Evolutionary conservation across 345 rosid species (phyloP).

Genomic region (Kernera saxatilis): DNA sequence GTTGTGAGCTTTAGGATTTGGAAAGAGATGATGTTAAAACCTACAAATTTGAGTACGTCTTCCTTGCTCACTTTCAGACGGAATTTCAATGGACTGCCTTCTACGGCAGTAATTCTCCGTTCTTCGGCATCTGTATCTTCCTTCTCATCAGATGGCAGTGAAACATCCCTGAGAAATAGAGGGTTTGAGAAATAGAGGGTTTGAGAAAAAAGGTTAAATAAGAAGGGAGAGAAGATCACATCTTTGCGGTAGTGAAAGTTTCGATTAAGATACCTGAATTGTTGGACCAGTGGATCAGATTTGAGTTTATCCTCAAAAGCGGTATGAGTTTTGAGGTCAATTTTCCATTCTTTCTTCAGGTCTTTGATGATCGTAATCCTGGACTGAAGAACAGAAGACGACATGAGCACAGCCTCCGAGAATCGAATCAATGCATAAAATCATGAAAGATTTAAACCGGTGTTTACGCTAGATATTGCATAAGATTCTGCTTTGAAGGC

Average conservation of each 20-base stretch:
- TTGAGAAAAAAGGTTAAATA: not conserved
- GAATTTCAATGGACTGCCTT: not conserved
- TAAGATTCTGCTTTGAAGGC: conserved; percentile 7
- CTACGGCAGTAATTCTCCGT: not conserved
- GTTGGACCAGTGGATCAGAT: not conserved
- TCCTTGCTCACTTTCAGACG: not conserved
- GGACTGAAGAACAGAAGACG: conserved; percentile 1
- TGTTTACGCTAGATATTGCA: not conserved
- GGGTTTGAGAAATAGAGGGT: not conserved
- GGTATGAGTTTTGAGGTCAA: not conserved
- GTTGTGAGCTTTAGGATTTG: not conserved
- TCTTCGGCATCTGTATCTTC: not conserved
- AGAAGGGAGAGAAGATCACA: not conserved
- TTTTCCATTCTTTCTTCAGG: not conserved
- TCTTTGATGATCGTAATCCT: not conserved
- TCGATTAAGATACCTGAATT: not conserved
- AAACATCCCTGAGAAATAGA: conserved; percentile 1
- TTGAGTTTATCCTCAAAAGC: not conserved
- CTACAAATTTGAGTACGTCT: not conserved
- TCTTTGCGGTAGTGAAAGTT: not conserved
- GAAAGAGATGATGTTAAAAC: not conserved
- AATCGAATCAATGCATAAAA: not conserved
- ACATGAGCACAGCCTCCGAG: not conserved
- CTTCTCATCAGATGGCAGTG: not conserved
- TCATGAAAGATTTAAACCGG: not conserved